Evolutionary conservation across 192 early-diverging fungal species (phyloP).

Genomic region (Globomyces pollinis-pini): DNA sequence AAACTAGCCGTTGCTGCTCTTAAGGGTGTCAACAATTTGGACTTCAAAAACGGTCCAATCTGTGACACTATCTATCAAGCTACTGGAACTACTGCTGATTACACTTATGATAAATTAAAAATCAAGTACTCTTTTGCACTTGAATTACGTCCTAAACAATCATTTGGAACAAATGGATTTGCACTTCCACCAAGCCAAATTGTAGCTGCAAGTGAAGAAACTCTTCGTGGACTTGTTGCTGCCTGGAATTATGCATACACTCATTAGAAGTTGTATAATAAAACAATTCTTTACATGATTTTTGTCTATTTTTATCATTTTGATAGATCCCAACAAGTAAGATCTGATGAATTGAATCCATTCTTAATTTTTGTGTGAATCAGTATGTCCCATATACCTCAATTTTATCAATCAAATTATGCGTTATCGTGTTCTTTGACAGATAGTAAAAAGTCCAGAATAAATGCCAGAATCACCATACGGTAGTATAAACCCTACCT

Average conservation of each 20-base stretch:
- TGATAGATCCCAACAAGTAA: too few species aligned
- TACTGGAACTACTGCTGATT: conserved; percentile 23
- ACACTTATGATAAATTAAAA: background rate
- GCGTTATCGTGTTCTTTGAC: too few species aligned
- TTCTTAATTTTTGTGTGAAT: too few species aligned
- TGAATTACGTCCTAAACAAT: conserved; percentile 20
- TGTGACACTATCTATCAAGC: conserved; percentile 28
- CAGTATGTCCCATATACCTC: too few species aligned
- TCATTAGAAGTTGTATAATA: background rate
- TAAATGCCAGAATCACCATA: too few species aligned
- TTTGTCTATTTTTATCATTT: too few species aligned
- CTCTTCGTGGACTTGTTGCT: background rate
- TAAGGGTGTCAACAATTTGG: conserved; percentile 8
- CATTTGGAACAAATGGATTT: conserved; percentile 15
- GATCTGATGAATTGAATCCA: too few species aligned
- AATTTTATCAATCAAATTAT: too few species aligned
- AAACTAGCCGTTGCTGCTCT: conserved; percentile 18
- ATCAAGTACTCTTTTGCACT: conserved; percentile 21
- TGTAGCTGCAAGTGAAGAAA: conserved; percentile 22
- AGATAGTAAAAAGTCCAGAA: too few species aligned
- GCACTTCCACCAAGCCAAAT: conserved; percentile 18
- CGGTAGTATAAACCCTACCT: too few species aligned
- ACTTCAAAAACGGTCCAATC: conserved; percentile 7
- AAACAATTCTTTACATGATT: background rate
- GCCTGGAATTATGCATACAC: background rate